Evolutionary conservation across 2,329 filamentous ascomycete species (phyloP).

Genomic region (Xylariaceae sp.): DNA sequence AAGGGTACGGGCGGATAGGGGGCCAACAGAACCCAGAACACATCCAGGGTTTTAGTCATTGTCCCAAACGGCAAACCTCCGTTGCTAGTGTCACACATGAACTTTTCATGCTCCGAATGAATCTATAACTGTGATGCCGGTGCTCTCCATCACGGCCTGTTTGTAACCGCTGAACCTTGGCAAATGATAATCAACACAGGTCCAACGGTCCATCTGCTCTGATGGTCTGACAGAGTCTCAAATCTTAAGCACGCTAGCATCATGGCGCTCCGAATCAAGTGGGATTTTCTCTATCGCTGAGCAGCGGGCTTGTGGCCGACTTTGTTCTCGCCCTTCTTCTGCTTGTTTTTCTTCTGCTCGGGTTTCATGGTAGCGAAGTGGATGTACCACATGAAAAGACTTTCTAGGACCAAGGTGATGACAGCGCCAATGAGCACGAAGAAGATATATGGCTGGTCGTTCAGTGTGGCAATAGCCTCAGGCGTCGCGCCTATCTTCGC

Average conservation of each 20-base stretch:
- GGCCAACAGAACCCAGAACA: not conserved
- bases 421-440: constrained; percentile 54
- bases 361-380: constrained; percentile 58
- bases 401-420: constrained; percentile 44
- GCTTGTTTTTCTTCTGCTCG: constrained; percentile 54
- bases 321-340: constrained; percentile 37
- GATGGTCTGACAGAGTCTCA: not conserved
- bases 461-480: constrained; percentile 55
- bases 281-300: constrained; percentile 22
- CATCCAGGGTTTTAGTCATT: not conserved
- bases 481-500: constrained; percentile 53
- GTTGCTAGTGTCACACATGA: not conserved
- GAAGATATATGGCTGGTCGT: constrained; percentile 58
- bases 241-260: not conserved
- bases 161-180: too few species aligned
- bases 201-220: not conserved
- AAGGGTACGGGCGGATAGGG: not conserved
- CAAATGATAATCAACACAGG: too few species aligned
- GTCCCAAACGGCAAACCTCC: not conserved
- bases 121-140: not conserved
- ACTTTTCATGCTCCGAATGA: not conserved
- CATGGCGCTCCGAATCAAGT: not conserved
- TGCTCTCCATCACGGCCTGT: not conserved
- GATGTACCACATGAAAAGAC: constrained; percentile 52
- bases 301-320: constrained; percentile 33